These are phyloP conservation scores for Ophiostoma montium DNA, from an alignment of 2,329 filamentous ascomycete genomes.

Conservation along the genomic window DNA sequence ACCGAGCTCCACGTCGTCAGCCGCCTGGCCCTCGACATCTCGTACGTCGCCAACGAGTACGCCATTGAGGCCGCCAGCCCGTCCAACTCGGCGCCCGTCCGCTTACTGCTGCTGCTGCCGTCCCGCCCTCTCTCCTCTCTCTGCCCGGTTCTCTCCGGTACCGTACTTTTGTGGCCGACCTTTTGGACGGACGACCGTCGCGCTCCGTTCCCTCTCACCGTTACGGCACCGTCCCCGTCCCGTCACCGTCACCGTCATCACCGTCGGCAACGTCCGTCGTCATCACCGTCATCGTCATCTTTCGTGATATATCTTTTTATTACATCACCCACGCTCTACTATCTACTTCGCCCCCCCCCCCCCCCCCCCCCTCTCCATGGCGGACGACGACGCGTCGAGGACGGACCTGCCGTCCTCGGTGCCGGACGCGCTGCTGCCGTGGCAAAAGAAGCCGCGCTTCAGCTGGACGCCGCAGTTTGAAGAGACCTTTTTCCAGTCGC, in stretches of 20 bases:
- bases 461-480: constrained; percentile 46
- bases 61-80: constrained; percentile 5
- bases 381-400: constrained; percentile 19
- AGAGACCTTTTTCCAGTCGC: constrained; percentile 45
- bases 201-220: background rate
- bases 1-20: background rate
- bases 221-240: too few species aligned
- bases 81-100: constrained; percentile 3
- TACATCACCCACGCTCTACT: too few species aligned
- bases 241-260: too few species aligned
- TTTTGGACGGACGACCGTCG: too few species aligned
- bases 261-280: too few species aligned
- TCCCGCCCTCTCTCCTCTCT: too few species aligned
- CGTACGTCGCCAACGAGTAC: constrained; percentile 2
- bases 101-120: too few species aligned
- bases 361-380: constrained; percentile 15
- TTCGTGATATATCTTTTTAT: too few species aligned
- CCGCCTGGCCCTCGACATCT: constrained; percentile 3
- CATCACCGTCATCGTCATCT: too few species aligned
- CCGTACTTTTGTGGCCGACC: too few species aligned
- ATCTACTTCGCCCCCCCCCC: background rate
- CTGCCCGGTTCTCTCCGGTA: too few species aligned
- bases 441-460: constrained; percentile 33
- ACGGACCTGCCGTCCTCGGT: constrained; percentile 10
- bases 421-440: constrained; percentile 7